Conservation (phyloP, 129 eudicot genomes). For the Artemisia argyi region DNA sequence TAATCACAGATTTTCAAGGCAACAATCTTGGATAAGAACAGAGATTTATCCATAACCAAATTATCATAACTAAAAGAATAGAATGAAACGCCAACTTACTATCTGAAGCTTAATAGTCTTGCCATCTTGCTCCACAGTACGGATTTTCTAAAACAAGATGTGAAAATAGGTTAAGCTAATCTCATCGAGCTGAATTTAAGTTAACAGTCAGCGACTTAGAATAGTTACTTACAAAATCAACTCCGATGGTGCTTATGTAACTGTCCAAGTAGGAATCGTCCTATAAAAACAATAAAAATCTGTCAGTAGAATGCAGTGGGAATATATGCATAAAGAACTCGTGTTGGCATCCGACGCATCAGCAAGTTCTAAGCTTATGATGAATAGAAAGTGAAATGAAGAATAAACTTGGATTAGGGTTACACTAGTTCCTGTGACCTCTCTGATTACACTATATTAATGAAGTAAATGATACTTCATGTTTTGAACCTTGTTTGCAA, state of each 20-base stretch:
- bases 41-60: not conserved
- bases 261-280: constrained; percentile 62
- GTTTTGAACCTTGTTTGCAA: too few species aligned
- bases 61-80: not conserved
- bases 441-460: too few species aligned
- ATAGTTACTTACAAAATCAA: constrained; percentile 46
- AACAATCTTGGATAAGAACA: constrained; percentile 1
- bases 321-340: constrained; percentile 11
- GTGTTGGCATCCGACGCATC: not conserved
- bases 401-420: too few species aligned
- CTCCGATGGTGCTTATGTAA: constrained; percentile 59
- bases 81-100: constrained; percentile 39
- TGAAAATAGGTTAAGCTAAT: not conserved
- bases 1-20: not conserved
- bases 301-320: not conserved
- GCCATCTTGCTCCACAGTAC: constrained; percentile 94
- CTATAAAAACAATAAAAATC: constrained; percentile 19
- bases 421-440: too few species aligned
- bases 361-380: not conserved
- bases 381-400: too few species aligned
- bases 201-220: constrained; percentile 2
- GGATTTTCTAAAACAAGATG: constrained; percentile 65
- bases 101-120: constrained; percentile 91
- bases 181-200: constrained; percentile 4
- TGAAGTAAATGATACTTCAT: too few species aligned